Base-by-base conservation (phyloP, 2,329 filamentous ascomycete genomes). In the Hypoxylon sp. region DNA sequence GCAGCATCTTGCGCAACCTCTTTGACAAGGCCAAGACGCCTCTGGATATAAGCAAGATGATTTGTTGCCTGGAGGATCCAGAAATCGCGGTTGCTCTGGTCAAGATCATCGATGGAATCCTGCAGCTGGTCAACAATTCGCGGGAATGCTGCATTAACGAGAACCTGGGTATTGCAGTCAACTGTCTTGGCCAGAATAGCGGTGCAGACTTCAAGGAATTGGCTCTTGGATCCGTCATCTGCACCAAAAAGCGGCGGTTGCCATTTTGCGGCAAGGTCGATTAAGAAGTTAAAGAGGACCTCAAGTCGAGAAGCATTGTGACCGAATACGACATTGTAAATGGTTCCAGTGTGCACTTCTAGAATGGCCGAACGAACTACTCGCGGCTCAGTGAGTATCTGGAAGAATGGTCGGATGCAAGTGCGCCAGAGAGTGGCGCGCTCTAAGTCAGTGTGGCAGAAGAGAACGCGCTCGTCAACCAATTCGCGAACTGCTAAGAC, bases 241-340 rank as follows among this genome's bases (percentile, higher is more conserved):
- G 17, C 28, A 11, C 50, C 14, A 30, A 65, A 13, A 19, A 55
- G 49, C 14, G 21, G 46, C 10, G 23, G 4, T 7, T 62, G 28
- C 66, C 65, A 68, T 13, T 65, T 62, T 10, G 23, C 34, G n/a
- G 58, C 52, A n/a, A 71, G 55, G 13, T 49, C 52, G 17, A 57
- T 25, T 2, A 69, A 52, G 30, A 69, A 69, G 13, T 52, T 57
- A 52, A 56, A 71, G 1, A 71, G 51, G 9, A 59, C 21, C 32
- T 60, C 52, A 45, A 71, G 58, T 6, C 63, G 58, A 41, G 32
- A n/a, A 5, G 53, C 67, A 34, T 67, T 61, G 21, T 52, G 30
- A 1, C 69, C 69, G 10, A 65, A 34, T 11, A 67, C 30, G 2
- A 62, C 63, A 45, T 61, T 67, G 41, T 69, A 66, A 28, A 71